Base-by-base conservation (phyloP, 805 yeast genomes). In the Pichia manshurica region DNA sequence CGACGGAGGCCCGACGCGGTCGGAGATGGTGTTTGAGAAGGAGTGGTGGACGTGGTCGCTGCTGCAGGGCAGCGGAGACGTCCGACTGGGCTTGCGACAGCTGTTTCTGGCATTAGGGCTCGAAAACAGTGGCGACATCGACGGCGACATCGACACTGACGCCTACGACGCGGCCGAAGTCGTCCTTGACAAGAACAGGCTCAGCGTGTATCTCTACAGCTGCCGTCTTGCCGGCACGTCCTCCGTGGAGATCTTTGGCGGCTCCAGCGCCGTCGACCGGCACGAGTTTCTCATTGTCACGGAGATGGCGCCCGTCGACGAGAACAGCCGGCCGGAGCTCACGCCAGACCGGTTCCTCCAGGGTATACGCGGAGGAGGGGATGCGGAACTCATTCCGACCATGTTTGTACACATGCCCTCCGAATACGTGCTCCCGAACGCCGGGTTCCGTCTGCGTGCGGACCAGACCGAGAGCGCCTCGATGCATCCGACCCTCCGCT, bases 21-120 rank as follows among this genome's bases (percentile, higher is more conserved):
- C 32, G 12, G 42, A 39, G 23, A 39, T 39, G 37, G 53, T 51
- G 13, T 60, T 60, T 46, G 56, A 55, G 22, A 49, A 48, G 16
- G 65, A 64, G 45, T 64, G 68, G 68, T 63, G 51, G 47, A 49
- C 54, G 20, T 51, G 40, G 40, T 37, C 40, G 22, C 21, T 13
- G 22, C 13, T 5, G 19, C 13, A 35, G 13, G 22, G 23, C 20
- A 3, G 19, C 13, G 3, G 13, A 9, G 8, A 15, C 17, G 37
- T 8, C 29, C 10, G 29, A 25, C 29, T n/a, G 29, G 29, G 29
- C 29, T 25, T 25, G 29, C 29, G 10, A n/a, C 29, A 10, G 10
- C 29, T 25, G 29, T 10, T 25, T 7, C 29, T 8, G 29, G 10
- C 29, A 10, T 10, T 25, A 7, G 29, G 29, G 29, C 29, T 25